phyloP scores from a whole-genome alignment of 148 eudicot species.

The Chenopodium formosanum region DNA sequence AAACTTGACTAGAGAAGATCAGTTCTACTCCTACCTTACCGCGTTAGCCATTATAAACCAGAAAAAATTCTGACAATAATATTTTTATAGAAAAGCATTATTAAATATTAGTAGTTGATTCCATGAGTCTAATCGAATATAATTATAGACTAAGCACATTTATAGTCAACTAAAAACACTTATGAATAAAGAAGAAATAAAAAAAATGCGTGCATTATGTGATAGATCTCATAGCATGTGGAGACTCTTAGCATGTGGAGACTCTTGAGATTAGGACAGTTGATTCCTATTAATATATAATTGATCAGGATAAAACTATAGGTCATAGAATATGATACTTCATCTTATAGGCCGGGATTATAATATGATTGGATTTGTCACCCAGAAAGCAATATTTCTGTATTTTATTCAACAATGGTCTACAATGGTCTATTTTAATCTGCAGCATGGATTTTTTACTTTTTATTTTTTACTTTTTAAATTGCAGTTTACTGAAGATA shows the following conservation, averaged over 20 bases:
- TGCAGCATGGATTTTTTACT: not conserved
- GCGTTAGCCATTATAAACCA: not conserved
- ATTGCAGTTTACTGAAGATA: not conserved
- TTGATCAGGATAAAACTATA: too few species aligned
- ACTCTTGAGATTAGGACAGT: too few species aligned
- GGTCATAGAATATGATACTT: too few species aligned
- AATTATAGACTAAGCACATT: not conserved
- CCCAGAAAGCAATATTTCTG: too few species aligned
- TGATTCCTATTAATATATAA: too few species aligned
- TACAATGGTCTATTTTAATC: not conserved
- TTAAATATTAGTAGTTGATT: not conserved
- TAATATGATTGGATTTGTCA: too few species aligned
- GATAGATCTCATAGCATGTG: not conserved
- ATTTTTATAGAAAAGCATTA: not conserved
- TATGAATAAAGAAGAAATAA: too few species aligned
- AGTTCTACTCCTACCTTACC: not conserved
- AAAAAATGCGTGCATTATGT: not conserved
- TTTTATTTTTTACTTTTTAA: too few species aligned
- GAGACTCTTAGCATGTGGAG: not conserved
- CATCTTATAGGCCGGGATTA: too few species aligned
- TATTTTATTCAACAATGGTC: too few species aligned
- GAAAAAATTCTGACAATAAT: not conserved
- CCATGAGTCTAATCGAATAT: not conserved
- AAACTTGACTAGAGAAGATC: conserved; percentile 6
- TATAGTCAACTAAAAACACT: too few species aligned